Conservation (phyloP, 352 stramenopile genomes). For the Pythium sp. region DNA sequence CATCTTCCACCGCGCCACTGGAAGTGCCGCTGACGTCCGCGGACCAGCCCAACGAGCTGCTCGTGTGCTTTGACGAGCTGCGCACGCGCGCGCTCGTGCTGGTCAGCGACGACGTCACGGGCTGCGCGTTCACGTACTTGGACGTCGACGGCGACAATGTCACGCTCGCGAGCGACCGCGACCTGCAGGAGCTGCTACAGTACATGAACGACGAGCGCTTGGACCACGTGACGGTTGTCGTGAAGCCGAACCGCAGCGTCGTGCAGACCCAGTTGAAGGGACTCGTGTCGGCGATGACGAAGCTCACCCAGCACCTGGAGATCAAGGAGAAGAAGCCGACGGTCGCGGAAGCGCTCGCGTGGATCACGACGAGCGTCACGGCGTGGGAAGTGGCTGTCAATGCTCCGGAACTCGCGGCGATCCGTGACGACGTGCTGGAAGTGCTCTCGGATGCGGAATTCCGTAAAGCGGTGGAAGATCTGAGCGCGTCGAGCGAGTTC, state of each 20-base stretch:
- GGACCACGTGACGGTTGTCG: conserved; percentile 9
- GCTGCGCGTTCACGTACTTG: conserved; percentile 29
- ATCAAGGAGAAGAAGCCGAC: conserved; percentile 30
- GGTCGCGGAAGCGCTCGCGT: conserved; percentile 35
- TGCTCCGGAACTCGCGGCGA: conserved; percentile 28
- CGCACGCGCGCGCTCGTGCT: not conserved
- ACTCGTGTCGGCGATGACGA: conserved; percentile 51
- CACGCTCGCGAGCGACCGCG: conserved; percentile 32
- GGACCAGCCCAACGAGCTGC: not conserved
- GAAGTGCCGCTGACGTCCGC: not conserved
- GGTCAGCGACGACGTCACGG: not conserved
- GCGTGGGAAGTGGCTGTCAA: conserved; percentile 46
- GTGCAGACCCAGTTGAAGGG: conserved; percentile 42
- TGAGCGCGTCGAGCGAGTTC: conserved; percentile 37
- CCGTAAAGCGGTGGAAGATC: conserved; percentile 24
- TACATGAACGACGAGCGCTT: conserved; percentile 22
- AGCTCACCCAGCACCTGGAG: conserved; percentile 37
- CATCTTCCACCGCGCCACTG: not conserved
- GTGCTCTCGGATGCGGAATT: conserved; percentile 41
- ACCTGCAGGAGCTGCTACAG: conserved; percentile 28
- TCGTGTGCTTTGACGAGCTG: not conserved
- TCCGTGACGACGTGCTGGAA: conserved; percentile 46
- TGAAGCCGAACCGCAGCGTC: conserved; percentile 18
- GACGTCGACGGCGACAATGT: conserved; percentile 44
- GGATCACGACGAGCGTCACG: conserved; percentile 34